Evolutionary conservation across 768 basidiomycete genomes (phyloP).

Genomic region (Boletus reticuloceps): DNA sequence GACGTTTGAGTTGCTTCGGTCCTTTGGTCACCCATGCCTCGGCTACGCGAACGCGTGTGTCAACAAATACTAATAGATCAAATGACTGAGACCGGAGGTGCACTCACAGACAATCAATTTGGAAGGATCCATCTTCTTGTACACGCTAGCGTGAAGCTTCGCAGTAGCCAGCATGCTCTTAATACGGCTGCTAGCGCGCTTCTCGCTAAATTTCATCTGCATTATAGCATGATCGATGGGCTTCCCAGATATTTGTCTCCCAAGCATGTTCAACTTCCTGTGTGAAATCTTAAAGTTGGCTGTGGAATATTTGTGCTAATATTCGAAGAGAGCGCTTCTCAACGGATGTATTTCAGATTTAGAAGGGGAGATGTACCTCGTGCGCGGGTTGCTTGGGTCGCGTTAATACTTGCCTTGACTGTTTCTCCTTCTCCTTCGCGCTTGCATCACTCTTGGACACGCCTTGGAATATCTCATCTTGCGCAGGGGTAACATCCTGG

Average conservation of each 20-base stretch:
- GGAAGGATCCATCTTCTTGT: constrained; percentile 68
- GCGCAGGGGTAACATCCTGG: constrained; percentile 26
- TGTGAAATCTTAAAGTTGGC: constrained; percentile 91
- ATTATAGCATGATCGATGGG: constrained; percentile 94
- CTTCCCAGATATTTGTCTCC: constrained; percentile 82
- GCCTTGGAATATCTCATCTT: constrained; percentile 46
- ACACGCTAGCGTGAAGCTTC: constrained; percentile 76
- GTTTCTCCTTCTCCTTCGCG: constrained; percentile 17
- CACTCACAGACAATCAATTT: constrained; percentile 81
- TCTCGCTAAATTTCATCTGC: constrained; percentile 96
- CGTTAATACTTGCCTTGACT: constrained; percentile 7
- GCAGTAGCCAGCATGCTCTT: constrained; percentile 88
- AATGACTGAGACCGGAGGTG: neutral
- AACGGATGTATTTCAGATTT: neutral
- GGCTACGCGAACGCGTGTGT: constrained; percentile 43
- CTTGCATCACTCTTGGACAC: constrained; percentile 15
- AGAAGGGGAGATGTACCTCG: constrained; percentile 20
- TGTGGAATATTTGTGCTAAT: constrained; percentile 90
- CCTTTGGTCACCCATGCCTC: constrained; percentile 96
- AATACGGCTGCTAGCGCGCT: constrained; percentile 81
- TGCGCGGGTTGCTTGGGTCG: constrained; percentile 25
- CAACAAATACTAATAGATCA: neutral
- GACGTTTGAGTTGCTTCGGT: constrained; percentile 52
- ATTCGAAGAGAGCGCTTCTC: constrained; percentile 6
- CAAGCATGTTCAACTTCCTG: constrained; percentile 88